Base-by-base conservation (phyloP, 176 grass and related monocot species). In the Stipa capillata region DNA sequence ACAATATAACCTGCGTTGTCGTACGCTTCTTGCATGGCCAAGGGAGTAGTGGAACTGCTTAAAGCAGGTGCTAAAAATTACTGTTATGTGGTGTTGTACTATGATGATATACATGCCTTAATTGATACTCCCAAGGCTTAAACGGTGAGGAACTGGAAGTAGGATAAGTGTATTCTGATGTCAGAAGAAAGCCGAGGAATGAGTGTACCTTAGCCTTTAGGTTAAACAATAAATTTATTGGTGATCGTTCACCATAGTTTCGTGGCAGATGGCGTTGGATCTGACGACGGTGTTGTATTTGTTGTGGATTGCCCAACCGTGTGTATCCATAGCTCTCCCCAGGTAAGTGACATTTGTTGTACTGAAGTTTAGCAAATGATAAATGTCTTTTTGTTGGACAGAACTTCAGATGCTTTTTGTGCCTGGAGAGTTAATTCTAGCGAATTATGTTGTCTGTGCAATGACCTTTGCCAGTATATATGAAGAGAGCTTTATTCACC, bases 1-100 rank as follows among this genome's bases (percentile, higher is more conserved):
- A 90, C 79, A 90, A 90, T 53, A 90, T 90, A 44, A 90, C 84
- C 18, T 90, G 88, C 5, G 79, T 90, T 3, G 88, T 86, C 0
- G 88, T 90, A 51, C 84, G 84, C 50, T 90, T 90, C 74, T 86
- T 86, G 44, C 60, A 71, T 11, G 79, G 79, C 6, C 84, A 90
- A 79, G 84, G 83, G 41, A 83, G 79, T 13, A 54, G 79, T 7
- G 87, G 77, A 75, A 80, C 43, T 47, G 77, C 77, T 69, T 89
- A 76, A 74, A 24, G 23, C 60, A 34, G 24, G 0, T 12, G 43
- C 16, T 12, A 59, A 36, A 78, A 36, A 14, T 80, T 85, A 54
- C 8, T 51, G 4, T 24, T 34, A n/a, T 16, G 76, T 24, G 3
- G 44, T 39, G 16, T 11, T 76, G 54, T 39, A 42, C 43, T 69